Conservation (phyloP, 23 red algal species). For the Gracilaria gracilis region DNA sequence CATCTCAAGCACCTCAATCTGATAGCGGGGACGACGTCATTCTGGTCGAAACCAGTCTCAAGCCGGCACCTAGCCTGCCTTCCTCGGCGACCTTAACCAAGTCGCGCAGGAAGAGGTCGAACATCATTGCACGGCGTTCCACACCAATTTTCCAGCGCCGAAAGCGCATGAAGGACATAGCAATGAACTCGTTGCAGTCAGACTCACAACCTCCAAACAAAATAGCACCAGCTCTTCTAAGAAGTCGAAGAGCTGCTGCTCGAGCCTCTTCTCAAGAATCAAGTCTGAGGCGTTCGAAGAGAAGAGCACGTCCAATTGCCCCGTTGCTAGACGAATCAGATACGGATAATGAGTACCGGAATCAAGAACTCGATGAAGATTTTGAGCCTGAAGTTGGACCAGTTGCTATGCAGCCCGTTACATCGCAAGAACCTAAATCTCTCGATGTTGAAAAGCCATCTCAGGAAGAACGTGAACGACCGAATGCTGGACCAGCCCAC, state of each 20-base stretch:
- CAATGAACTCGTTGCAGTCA: background rate
- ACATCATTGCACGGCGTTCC: background rate
- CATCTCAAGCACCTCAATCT: background rate
- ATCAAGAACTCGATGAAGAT: background rate
- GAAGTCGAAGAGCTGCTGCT: background rate
- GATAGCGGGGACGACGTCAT: background rate
- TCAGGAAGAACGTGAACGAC: background rate
- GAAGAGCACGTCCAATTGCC: slow-evolving; percentile 12
- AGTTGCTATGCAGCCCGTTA: background rate
- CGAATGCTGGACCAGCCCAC: background rate
- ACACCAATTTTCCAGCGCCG: background rate
- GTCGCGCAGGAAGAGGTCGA: background rate
- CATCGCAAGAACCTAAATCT: background rate
- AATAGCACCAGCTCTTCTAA: background rate
- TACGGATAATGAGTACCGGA: slow-evolving; percentile 4
- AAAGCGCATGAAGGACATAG: background rate
- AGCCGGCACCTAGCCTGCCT: background rate
- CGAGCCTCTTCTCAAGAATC: background rate
- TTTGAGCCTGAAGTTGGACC: slow-evolving; percentile 3
- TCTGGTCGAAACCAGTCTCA: background rate
- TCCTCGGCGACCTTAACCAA: background rate
- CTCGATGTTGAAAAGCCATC: background rate
- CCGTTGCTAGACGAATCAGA: slow-evolving; percentile 2
- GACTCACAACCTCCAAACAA: background rate
- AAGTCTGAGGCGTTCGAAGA: background rate